A percentile compares a stretch with the other conserved stretches of the same genome.
Conservation (phyloP, 352 stramenopile species). For the Pythium insidiosum region DNA sequence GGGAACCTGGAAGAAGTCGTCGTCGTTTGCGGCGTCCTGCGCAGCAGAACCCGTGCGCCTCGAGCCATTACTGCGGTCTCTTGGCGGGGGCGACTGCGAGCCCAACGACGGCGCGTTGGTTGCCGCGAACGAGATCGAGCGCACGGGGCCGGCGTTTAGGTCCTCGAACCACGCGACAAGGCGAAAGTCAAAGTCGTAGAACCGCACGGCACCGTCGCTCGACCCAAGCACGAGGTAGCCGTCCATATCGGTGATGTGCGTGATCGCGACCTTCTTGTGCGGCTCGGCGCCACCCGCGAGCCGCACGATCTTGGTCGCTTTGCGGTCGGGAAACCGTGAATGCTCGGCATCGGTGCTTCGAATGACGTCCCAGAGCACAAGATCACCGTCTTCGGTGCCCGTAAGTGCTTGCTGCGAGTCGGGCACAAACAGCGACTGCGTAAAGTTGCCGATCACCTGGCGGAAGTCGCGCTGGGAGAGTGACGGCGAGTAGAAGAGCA, state of each 20-base stretch:
- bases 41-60: constrained; percentile 2
- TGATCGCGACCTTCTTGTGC: constrained; percentile 45
- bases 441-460: constrained; percentile 77
- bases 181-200: constrained; percentile 92
- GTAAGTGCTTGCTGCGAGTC: constrained; percentile 81
- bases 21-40: constrained; percentile 12
- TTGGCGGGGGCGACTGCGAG: no score
- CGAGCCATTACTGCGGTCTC: no score
- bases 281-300: constrained; percentile 40
- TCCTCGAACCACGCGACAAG: constrained; percentile 93
- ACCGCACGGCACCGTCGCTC: constrained; percentile 85
- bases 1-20: constrained; percentile 61
- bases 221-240: constrained; percentile 87
- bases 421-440: constrained; percentile 82
- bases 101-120: constrained; percentile 6
- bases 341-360: constrained; percentile 17
- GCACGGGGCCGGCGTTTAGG: constrained; percentile 84
- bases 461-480: constrained; percentile 77
- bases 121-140: constrained; percentile 80
- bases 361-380: constrained; percentile 84
- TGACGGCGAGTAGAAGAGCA: constrained; percentile 83
- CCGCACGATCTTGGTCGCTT: constrained; percentile 78
- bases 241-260: constrained; percentile 70
- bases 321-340: constrained; percentile 43
- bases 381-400: constrained; percentile 76